Conservation (phyloP, 345 rosid species). For the Camelina sativa region DNA sequence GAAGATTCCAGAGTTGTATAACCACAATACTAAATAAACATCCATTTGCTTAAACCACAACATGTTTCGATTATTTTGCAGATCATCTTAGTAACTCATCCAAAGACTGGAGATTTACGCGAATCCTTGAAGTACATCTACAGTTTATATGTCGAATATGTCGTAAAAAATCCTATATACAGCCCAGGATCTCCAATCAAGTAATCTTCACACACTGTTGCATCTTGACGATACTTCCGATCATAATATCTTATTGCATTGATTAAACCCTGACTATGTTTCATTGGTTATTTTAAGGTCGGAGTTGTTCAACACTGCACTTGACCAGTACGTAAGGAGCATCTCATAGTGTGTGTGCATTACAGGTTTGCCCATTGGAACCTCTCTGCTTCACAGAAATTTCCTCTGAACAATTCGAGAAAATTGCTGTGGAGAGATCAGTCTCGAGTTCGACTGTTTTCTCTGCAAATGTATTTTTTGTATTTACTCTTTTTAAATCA, state of each 20-base stretch:
- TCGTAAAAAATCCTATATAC: constrained; percentile 82
- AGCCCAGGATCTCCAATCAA: constrained; percentile 79
- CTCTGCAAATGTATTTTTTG: constrained; percentile 25
- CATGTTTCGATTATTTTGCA: constrained; percentile 35
- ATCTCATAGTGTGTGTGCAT: constrained; percentile 54
- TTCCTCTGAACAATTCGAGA: constrained; percentile 1
- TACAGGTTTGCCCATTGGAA: constrained; percentile 25
- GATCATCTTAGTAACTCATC: constrained; percentile 92
- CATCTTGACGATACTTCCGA: background rate
- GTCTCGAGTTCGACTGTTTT: constrained; percentile 8
- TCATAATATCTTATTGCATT: background rate
- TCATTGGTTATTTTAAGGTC: constrained; percentile 54
- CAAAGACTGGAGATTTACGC: constrained; percentile 83
- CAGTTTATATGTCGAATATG: constrained; percentile 88
- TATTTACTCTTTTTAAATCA: background rate
- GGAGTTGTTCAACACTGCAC: constrained; percentile 69
- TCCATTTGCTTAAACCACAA: constrained; percentile 5
- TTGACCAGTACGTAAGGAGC: constrained; percentile 84
- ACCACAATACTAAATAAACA: background rate
- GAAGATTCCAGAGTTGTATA: background rate
- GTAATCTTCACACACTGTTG: constrained; percentile 45
- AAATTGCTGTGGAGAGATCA: constrained; percentile 8
- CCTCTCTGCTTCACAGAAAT: constrained; percentile 11
- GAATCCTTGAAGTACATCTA: constrained; percentile 83
- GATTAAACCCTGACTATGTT: background rate